Evolutionary conservation across 176 grass and related monocot species (phyloP), one percentile per base, ranked within the genome.

Genomic region (Cenchrus americanus): DNA sequence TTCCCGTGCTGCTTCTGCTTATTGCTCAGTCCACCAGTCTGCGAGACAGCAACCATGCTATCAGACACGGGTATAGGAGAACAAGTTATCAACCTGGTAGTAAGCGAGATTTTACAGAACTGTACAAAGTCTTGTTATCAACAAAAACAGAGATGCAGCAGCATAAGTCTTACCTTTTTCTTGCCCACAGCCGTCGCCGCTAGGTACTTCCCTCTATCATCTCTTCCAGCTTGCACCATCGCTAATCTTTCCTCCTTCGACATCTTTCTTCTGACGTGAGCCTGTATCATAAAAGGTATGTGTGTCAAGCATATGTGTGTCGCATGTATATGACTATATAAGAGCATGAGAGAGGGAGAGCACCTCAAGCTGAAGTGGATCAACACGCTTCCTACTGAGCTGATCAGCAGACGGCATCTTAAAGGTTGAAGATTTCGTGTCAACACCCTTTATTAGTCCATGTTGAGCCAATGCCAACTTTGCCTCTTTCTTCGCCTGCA

Each of bases 21-120:
- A 85, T 98, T 98, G 82, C 89, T 93, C 59, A 84, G 62, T 21
- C 96, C 96, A 66, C 92, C 96, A 2, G 89, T 88, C 96, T 98
- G 59, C 8, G 26, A 49, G 32, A 14, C 71, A 88, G 21, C 3
- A 23, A 70, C 23, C 3, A 53, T 10, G 13, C 42, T 44, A 73
- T 81, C n/a, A 86, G 70, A 42, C 9, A 37, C 41, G 41, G 26
- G 79, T 44, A 44, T 13, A 66, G 9, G 53, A 49, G 19, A 37
- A 68, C 3, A 2, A 8, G 10, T 46, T 32, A 6, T 8, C 17
- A 2, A 15, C 5, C 37, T 51, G n/a, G 51, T 32, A 10, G 27
- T 2, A 79, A 46, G 43, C 8, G n/a, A 49, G 4, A 27, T 61
- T 19, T 24, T 1, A 44, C 43, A 44, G 6, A 44, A 44, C 43